Evolutionary conservation across 2,329 filamentous ascomycete species (phyloP).

Genomic region (Escovopsis weberi): DNA sequence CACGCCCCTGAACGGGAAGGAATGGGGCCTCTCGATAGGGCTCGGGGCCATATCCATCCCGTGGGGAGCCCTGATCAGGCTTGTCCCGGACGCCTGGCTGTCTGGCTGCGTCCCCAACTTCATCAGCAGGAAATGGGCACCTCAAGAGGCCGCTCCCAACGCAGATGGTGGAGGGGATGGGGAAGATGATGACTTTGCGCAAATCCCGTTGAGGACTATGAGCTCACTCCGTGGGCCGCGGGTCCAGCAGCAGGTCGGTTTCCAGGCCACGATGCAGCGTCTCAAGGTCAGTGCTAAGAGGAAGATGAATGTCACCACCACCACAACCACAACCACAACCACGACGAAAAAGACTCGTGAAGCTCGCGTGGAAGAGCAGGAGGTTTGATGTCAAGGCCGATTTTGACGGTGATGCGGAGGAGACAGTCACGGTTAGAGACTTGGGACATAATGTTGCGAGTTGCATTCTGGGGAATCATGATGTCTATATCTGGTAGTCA

Average conservation of each 20-base stretch:
- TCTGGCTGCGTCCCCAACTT: slow-evolving; percentile 14
- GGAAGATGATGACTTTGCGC: slow-evolving; percentile 10
- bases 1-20: slow-evolving; percentile 40
- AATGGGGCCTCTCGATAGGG: slow-evolving; percentile 67
- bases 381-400: no score
- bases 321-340: neutral
- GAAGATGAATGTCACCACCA: neutral
- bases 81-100: slow-evolving; percentile 50
- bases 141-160: neutral
- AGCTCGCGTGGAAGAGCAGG: no score
- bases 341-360: neutral
- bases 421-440: no score
- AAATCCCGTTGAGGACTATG: slow-evolving; percentile 14
- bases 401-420: no score
- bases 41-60: slow-evolving; percentile 64
- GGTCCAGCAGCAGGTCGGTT: slow-evolving; percentile 17
- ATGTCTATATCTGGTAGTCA: no score
- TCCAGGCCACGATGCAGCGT: slow-evolving; percentile 13
- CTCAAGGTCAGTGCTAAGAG: neutral
- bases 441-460: no score
- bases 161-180: neutral
- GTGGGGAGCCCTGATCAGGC: slow-evolving; percentile 56
- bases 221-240: slow-evolving; percentile 17
- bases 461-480: no score
- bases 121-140: slow-evolving; percentile 14